Evolutionary conservation across 371 early-diverging fungal species (phyloP).

Genomic region (Rhizopus arrhizus): DNA sequence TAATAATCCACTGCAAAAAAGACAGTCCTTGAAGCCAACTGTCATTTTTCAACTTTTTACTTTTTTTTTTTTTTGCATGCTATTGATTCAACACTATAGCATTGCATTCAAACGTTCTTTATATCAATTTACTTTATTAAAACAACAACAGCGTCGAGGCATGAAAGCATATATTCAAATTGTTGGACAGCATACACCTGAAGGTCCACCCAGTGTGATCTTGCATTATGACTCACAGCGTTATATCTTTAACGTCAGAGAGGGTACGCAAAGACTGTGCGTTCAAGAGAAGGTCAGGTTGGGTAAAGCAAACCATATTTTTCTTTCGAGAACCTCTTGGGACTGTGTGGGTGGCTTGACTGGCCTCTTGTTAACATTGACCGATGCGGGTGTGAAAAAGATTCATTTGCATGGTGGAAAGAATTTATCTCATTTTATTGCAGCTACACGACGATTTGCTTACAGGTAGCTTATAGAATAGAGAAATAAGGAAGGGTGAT

Average conservation of each 20-base stretch:
- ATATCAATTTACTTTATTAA: neutral
- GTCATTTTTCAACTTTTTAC: neutral
- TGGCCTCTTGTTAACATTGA: slow-evolving; percentile 83
- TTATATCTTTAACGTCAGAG: slow-evolving; percentile 94
- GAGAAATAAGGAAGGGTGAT: neutral
- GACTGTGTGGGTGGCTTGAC: slow-evolving; percentile 86
- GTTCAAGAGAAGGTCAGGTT: slow-evolving; percentile 75
- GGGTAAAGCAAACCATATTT: slow-evolving; percentile 71
- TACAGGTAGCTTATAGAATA: slow-evolving; percentile 28
- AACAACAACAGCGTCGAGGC: slow-evolving; percentile 25
- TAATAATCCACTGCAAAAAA: too few species aligned
- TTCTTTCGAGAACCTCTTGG: slow-evolving; percentile 83
- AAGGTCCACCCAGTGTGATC: slow-evolving; percentile 75
- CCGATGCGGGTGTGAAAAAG: slow-evolving; percentile 71
- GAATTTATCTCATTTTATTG: slow-evolving; percentile 82
- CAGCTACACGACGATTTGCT: slow-evolving; percentile 81
- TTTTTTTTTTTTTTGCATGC: neutral
- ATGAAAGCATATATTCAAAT: slow-evolving; percentile 85
- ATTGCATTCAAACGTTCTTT: neutral
- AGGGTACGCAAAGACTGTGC: slow-evolving; percentile 89
- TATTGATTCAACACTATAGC: neutral
- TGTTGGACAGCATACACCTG: slow-evolving; percentile 70
- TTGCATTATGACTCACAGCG: slow-evolving; percentile 79
- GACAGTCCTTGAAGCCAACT: too few species aligned
- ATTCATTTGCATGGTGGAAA: slow-evolving; percentile 71